Conservation (phyloP, 371 early-diverging fungal genomes). For the Paraphysoderma sedebokerense region DNA sequence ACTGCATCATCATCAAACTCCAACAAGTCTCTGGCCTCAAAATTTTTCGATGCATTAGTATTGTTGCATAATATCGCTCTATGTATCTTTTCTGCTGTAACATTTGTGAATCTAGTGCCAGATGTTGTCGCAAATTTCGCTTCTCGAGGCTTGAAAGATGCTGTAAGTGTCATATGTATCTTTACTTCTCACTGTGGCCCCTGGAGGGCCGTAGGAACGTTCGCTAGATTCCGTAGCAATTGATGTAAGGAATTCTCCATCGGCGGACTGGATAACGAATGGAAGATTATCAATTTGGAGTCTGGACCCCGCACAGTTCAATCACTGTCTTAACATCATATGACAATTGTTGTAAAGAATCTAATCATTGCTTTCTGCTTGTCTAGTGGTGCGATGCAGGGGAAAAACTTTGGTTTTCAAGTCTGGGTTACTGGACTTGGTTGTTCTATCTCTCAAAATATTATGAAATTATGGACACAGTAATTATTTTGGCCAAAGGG, state of each 20-base stretch:
- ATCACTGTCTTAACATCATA: neutral
- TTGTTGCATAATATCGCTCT: conserved; percentile 54
- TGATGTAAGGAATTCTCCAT: neutral
- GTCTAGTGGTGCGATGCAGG: conserved; percentile 47
- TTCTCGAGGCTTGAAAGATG: conserved; percentile 15
- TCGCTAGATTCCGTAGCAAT: neutral
- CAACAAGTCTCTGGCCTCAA: conserved; percentile 13
- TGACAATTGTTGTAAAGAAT: neutral
- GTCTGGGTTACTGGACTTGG: conserved; percentile 57
- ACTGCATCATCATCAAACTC: conserved; percentile 9
- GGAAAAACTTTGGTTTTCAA: conserved; percentile 43
- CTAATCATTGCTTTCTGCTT: neutral
- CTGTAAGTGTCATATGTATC: no score
- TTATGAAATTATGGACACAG: conserved; percentile 74
- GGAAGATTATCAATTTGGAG: neutral
- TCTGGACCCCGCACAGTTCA: neutral
- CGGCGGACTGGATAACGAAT: neutral
- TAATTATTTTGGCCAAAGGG: conserved; percentile 65
- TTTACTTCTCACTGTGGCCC: conserved; percentile 17
- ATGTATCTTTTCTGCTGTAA: conserved; percentile 47
- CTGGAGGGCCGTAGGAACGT: conserved; percentile 11
- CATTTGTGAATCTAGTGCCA: conserved; percentile 39
- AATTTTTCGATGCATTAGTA: conserved; percentile 44
- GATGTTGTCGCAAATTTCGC: conserved; percentile 32
- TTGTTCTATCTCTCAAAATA: conserved; percentile 74